A percentile compares a stretch with the other conserved stretches of the same genome.
Evolutionary conservation across 108 stramenopile species (phyloP).

Genomic region (Fragilariopsis cylindrus): DNA sequence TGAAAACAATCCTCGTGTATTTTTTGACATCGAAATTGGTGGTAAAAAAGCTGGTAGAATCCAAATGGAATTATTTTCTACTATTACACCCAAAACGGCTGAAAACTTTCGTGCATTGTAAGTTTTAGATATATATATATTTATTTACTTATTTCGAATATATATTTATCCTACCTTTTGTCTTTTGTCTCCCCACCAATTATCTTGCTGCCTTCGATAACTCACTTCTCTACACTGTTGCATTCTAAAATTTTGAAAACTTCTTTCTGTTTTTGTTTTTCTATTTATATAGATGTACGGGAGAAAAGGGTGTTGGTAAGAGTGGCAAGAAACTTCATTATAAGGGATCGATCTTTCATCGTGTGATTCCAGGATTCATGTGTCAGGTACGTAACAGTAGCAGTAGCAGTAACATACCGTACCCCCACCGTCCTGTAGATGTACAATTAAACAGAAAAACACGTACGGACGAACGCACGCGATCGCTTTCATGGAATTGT

Average conservation of each 20-base stretch:
- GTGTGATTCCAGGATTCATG: slow-evolving; percentile 95
- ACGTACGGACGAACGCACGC: too few relatives aligned
- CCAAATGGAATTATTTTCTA: slow-evolving; percentile 83
- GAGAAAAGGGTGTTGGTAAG: slow-evolving; percentile 86
- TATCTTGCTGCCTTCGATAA: too few relatives aligned
- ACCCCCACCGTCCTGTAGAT: too few relatives aligned
- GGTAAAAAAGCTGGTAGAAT: slow-evolving; percentile 84
- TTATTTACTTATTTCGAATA: neutral
- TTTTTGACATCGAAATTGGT: slow-evolving; percentile 86
- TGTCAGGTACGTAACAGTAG: slow-evolving; percentile 26
- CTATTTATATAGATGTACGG: slow-evolving; percentile 43
- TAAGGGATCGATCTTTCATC: slow-evolving; percentile 91
- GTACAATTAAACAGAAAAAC: too few relatives aligned
- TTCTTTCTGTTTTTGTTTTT: neutral
- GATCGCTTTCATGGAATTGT: too few relatives aligned
- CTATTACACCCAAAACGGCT: slow-evolving; percentile 92
- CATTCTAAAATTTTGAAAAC: neutral
- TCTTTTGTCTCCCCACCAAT: slow-evolving; percentile 2
- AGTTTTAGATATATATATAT: neutral
- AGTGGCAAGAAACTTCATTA: slow-evolving; percentile 52
- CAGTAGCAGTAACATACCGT: too few relatives aligned
- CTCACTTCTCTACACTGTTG: too few relatives aligned
- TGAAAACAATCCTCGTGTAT: slow-evolving; percentile 45
- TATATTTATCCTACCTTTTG: neutral
- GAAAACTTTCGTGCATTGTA: slow-evolving; percentile 72